Evolutionary conservation across 805 yeast genomes (phyloP), one percentile per base, ranked within the genome.

Genomic region (Saturnispora silvae): DNA sequence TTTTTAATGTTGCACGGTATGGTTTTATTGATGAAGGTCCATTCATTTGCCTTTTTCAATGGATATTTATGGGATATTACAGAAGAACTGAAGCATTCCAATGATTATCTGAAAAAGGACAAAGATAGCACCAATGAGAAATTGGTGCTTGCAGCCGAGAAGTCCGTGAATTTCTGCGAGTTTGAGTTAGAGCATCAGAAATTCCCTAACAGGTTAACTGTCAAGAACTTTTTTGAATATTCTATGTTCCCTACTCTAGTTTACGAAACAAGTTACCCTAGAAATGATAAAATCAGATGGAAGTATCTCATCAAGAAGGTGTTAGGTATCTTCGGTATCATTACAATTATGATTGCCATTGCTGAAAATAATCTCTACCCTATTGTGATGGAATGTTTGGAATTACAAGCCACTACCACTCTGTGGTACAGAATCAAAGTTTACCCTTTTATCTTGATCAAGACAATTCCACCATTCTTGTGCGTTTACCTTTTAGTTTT

Each of bases 21-120:
- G 34, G 97, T 92, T 2, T 64, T 86, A 45, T 54, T 94, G 48
- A 92, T 92, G 99, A 92, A 92, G 55, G 80, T 81, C 75, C 97
- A 92, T 56, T 86, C 97, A 2, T 92, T 78, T 54, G 84, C 84
- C 2, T 86, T 82, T 51, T 92, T 77, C 61, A 87, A 87, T 52
- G 98, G 97, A 0, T 85, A 89, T 54, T 61, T 92, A 41, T 83
- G 94, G 86, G 60, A 56, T 24, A 72, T 79, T 31, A 49, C 55
- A 17, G 57, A 62, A 13, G 89, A 82, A 50, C 59, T 79, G 31
- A 48, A 63, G 3, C 68, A 64, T 40, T 71, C 83, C 1, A 60
- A 60, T 38, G 49, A 42, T 3, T 66, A 67, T 33, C 47, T 75
- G 30, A 61, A 64, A 15, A 64, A 65, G 35, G 49, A 53, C 23